Conservation (phyloP, 2,329 filamentous ascomycete species). For the Clarireedia homoeocarpa region DNA sequence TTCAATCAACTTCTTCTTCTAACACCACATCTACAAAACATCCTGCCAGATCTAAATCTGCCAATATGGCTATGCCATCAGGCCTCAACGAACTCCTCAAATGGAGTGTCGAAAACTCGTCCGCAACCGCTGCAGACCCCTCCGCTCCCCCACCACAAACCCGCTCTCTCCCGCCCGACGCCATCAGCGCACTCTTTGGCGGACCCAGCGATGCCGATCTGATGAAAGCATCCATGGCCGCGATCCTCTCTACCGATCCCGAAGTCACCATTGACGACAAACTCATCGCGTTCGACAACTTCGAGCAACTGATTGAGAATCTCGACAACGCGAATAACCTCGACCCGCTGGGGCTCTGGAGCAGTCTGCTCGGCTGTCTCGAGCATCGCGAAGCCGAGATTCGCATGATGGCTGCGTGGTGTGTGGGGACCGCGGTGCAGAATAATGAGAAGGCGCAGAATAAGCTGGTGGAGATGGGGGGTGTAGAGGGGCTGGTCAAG, state of each 20-base stretch:
- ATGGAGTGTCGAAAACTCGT: slow-evolving; percentile 50
- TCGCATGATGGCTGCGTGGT: slow-evolving; percentile 86
- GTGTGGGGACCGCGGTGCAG: slow-evolving; percentile 87
- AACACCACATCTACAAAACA: background rate
- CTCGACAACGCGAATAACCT: slow-evolving; percentile 98
- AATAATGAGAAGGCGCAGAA: slow-evolving; percentile 88
- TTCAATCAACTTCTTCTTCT: background rate
- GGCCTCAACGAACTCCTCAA: slow-evolving; percentile 30
- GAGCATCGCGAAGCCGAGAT: slow-evolving; percentile 62
- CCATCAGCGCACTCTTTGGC: slow-evolving; percentile 68
- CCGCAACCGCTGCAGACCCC: slow-evolving; percentile 29
- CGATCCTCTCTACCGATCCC: slow-evolving; percentile 55
- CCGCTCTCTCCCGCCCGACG: slow-evolving; percentile 55
- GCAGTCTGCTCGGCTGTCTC: slow-evolving; percentile 65
- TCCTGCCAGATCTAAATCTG: background rate
- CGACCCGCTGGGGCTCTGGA: slow-evolving; percentile 70
- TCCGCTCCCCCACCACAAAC: slow-evolving; percentile 14
- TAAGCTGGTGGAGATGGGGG: slow-evolving; percentile 53
- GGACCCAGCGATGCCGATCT: slow-evolving; percentile 84
- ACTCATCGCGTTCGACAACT: slow-evolving; percentile 84
- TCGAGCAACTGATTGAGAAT: slow-evolving; percentile 84
- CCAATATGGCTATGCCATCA: slow-evolving; percentile 21
- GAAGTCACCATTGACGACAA: slow-evolving; percentile 66
- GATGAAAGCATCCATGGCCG: slow-evolving; percentile 78
- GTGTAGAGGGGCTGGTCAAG: slow-evolving; percentile 60